Base-by-base conservation (phyloP, 179 eudicot species). In the Silene coronaria region DNA sequence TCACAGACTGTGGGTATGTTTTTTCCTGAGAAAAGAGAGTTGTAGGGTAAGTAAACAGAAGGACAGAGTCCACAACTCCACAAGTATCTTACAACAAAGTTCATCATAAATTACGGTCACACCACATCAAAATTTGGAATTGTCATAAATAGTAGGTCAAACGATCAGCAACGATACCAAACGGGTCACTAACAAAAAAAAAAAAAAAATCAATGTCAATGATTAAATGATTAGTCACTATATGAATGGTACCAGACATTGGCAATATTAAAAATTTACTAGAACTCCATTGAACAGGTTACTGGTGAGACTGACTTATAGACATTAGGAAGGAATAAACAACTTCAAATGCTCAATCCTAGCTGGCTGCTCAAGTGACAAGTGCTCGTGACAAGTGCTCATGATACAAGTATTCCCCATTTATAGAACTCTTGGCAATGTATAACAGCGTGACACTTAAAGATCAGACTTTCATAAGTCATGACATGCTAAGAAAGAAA, bases 1-100 rank as follows among this genome's bases (percentile, higher is more conserved):
- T 19, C 69, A 65, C 30, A 16, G 69, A 32, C 32, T 65, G 69
- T 5, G 22, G 17, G n/a, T 65, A 32, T 13, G 69, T 65, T 34
- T 65, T 65, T 17, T 65, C 69, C 69, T 65, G 69, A 34, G 58
- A 65, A 65, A 17, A 65, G 69, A 17, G 69, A 8, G 22, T 6
- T 4, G 1, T 5, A 32, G n/a, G 13, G 42, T 16, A 65, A 65
- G 21, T 46, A 30, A 28, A 53, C 58, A 16, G 0, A 51, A 51
- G 58, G 58, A n/a, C 58, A 17, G 6, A 53, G 21, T 16, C 13
- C 21, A 53, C 2, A 14, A 17, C 7, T 16, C 13, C 21, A 53
- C 11, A 53, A 53, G n/a, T 53, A 53, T 53, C 58, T 53, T 6
- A 53, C 21, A 53, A 6, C 58, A 53, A 4, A 17, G 21, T 53